phyloP scores from a whole-genome alignment of 352 stramenopile genomes.

The Phytophthora pini region DNA sequence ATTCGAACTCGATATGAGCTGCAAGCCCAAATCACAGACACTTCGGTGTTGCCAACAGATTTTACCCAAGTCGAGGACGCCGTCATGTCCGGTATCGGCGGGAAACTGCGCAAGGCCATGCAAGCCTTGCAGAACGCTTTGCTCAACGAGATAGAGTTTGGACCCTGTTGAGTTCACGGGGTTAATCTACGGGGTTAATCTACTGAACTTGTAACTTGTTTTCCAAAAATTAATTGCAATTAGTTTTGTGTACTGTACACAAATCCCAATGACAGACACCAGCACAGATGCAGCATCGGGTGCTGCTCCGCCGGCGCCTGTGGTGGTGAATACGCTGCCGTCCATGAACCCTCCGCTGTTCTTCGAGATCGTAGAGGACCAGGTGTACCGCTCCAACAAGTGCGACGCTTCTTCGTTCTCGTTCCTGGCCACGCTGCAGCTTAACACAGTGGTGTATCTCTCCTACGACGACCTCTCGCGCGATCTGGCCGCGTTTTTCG shows the following conservation, averaged over 20 bases:
- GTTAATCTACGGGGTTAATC: too few relatives aligned
- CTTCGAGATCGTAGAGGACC: conserved; percentile 89
- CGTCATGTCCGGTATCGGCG: conserved; percentile 14
- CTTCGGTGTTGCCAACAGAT: conserved; percentile 3
- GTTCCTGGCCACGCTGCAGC: conserved; percentile 78
- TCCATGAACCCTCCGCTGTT: conserved; percentile 86
- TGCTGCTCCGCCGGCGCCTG: conserved; percentile 12
- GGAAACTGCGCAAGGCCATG: conserved; percentile 17
- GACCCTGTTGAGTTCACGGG: too few relatives aligned
- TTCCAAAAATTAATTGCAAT: too few relatives aligned
- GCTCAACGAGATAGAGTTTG: conserved; percentile 2
- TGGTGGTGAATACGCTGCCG: conserved; percentile 64
- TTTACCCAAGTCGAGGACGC: conserved; percentile 5
- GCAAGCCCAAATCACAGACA: conserved; percentile 7
- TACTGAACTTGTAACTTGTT: too few relatives aligned
- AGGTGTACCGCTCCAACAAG: conserved; percentile 89
- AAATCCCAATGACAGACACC: conserved; percentile 26
- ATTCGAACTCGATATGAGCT: conserved; percentile 22
- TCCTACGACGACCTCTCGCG: conserved; percentile 85
- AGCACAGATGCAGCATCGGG: conserved; percentile 12
- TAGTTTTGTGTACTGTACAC: too few relatives aligned
- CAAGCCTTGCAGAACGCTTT: conserved; percentile 9
- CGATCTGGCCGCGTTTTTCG: conserved; percentile 82
- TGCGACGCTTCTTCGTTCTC: conserved; percentile 86
- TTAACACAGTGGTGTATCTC: conserved; percentile 88